Evolutionary conservation across 805 yeast species (phyloP).

Genomic region (Starmerella riodocensis): DNA sequence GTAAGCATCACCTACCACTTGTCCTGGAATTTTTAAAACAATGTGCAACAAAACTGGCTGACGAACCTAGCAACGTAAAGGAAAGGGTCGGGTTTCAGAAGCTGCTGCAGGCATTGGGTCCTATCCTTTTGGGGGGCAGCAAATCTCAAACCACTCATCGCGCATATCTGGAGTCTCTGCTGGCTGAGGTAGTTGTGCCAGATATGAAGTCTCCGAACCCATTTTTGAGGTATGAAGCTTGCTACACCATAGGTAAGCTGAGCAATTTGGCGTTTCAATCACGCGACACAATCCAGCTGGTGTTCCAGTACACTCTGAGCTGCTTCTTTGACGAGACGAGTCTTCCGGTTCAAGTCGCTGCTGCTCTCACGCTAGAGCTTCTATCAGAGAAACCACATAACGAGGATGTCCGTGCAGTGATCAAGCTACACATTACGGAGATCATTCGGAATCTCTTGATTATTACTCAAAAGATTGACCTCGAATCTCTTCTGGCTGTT

Average conservation of each 20-base stretch:
- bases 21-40: constrained; percentile 18
- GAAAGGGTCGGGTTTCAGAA: constrained; percentile 37
- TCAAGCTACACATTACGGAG: constrained; percentile 57
- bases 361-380: constrained; percentile 75
- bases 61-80: constrained; percentile 36
- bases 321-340: constrained; percentile 35
- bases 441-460: constrained; percentile 68
- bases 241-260: constrained; percentile 40
- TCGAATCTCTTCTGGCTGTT: constrained; percentile 74
- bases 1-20: constrained; percentile 28
- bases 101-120: constrained; percentile 60
- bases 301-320: constrained; percentile 27
- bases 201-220: constrained; percentile 41
- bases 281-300: constrained; percentile 55
- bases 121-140: constrained; percentile 34
- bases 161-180: constrained; percentile 39
- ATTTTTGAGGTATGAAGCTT: constrained; percentile 56
- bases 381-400: constrained; percentile 49
- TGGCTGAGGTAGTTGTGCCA: constrained; percentile 55
- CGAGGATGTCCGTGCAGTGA: constrained; percentile 33
- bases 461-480: constrained; percentile 68
- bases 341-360: constrained; percentile 69
- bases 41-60: constrained; percentile 13
- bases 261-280: constrained; percentile 47
- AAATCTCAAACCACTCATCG: no score